Percentiles rank a stretch among this genome's conserved stretches.
Evolutionary conservation across 164 flowering plant genomes (phyloP).

Genomic region (Stephania cephalantha): DNA sequence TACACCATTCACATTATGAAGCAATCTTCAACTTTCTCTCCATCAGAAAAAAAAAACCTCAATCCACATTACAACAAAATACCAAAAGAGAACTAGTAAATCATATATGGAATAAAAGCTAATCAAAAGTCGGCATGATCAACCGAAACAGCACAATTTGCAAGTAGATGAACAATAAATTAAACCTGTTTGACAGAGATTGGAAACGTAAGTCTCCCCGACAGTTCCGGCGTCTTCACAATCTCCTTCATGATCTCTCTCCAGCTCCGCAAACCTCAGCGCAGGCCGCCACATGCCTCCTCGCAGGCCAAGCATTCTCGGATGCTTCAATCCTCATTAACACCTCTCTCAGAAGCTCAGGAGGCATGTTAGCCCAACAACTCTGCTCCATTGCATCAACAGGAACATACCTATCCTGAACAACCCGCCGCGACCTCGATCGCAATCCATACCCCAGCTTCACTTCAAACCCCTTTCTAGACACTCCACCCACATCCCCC

Average conservation of each 20-base stretch:
- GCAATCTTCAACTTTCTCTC: background rate
- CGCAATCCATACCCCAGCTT: constrained; percentile 30
- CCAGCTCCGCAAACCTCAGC: constrained; percentile 79
- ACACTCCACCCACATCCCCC: constrained; percentile 53
- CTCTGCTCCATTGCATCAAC: constrained; percentile 40
- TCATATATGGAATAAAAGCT: background rate
- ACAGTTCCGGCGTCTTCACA: constrained; percentile 37
- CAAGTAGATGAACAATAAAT: background rate
- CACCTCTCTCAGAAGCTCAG: constrained; percentile 81
- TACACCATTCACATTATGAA: background rate
- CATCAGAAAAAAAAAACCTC: background rate
- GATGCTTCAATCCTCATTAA: constrained; percentile 60
- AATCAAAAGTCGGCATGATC: background rate
- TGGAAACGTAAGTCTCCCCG: constrained; percentile 50
- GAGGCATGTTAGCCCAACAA: constrained; percentile 83
- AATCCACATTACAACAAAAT: background rate
- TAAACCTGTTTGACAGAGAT: constrained; percentile 72
- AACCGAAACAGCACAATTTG: background rate
- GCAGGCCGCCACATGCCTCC: constrained; percentile 70
- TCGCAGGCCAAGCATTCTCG: constrained; percentile 65
- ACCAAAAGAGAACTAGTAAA: background rate
- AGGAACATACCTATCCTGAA: constrained; percentile 41
- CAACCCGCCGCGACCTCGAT: constrained; percentile 68
- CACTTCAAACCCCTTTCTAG: constrained; percentile 53
- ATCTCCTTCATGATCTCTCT: constrained; percentile 47